phyloP scores from a whole-genome alignment of 169 alveolate species.

The Cryptosporidium xiaoi region DNA sequence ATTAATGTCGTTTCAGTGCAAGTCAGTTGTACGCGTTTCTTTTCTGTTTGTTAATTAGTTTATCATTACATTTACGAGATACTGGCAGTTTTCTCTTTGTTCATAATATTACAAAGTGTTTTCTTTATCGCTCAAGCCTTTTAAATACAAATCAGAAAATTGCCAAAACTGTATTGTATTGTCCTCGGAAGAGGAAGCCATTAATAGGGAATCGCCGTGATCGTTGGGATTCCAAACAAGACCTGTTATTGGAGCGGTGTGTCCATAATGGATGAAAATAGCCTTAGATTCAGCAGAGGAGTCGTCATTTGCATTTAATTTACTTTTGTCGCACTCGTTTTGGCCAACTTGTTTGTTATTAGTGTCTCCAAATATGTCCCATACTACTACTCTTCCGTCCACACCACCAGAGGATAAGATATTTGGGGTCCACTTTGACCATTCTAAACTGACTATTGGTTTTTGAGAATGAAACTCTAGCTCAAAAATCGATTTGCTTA shows the following conservation, averaged over 20 bases:
- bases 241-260: slow-evolving; percentile 83
- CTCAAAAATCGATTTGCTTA: slow-evolving; percentile 77
- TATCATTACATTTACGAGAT: too few relatives aligned
- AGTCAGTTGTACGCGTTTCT: too few relatives aligned
- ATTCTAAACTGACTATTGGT: slow-evolving; percentile 62
- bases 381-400: slow-evolving; percentile 84
- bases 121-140: neutral
- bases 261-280: slow-evolving; percentile 86
- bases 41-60: too few relatives aligned
- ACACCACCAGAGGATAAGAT: slow-evolving; percentile 82
- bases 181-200: slow-evolving; percentile 86
- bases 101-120: neutral
- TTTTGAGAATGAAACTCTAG: slow-evolving; percentile 82
- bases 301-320: slow-evolving; percentile 72
- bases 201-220: slow-evolving; percentile 80
- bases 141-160: slow-evolving; percentile 26
- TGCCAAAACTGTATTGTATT: slow-evolving; percentile 86
- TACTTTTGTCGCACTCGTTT: slow-evolving; percentile 16
- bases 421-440: slow-evolving; percentile 82
- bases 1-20: too few relatives aligned
- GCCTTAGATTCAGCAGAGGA: slow-evolving; percentile 59
- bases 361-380: slow-evolving; percentile 81
- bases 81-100: too few relatives aligned
- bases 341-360: neutral
- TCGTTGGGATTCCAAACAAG: slow-evolving; percentile 82